Evolutionary conservation across 208 protist genomes (phyloP).

Genomic region (Histomonas meleagridis): DNA sequence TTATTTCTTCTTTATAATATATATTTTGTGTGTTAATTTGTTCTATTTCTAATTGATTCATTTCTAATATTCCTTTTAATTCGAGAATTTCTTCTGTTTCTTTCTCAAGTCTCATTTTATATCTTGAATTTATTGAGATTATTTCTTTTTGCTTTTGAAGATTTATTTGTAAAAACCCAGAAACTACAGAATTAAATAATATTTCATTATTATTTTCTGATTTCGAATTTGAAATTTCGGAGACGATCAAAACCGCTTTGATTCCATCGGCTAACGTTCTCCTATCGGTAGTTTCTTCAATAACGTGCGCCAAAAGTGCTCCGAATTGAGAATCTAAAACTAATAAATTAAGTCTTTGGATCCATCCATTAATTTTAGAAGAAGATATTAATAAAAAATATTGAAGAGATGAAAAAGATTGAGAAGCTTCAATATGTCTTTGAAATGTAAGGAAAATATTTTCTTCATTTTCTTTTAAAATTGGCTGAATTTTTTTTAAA

Average conservation of each 20-base stretch:
- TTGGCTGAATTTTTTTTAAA: background rate
- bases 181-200: constrained; percentile 12
- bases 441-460: constrained; percentile 14
- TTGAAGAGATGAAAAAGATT: background rate
- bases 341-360: background rate
- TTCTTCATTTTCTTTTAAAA: background rate
- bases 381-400: background rate
- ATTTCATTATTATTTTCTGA: background rate
- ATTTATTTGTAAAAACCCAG: background rate
- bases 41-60: background rate
- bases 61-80: background rate
- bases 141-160: background rate
- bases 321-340: constrained; percentile 10
- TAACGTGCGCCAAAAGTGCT: background rate
- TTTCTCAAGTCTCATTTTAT: background rate
- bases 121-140: background rate
- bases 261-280: background rate
- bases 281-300: background rate
- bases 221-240: background rate
- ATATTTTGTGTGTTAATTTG: background rate
- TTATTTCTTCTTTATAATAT: no score
- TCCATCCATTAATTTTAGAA: background rate
- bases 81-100: background rate
- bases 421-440: background rate
- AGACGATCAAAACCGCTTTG: background rate